Evolutionary conservation across 495 filamentous ascomycete genomes (phyloP).

Genomic region (Lasiosphaeria hispida): DNA sequence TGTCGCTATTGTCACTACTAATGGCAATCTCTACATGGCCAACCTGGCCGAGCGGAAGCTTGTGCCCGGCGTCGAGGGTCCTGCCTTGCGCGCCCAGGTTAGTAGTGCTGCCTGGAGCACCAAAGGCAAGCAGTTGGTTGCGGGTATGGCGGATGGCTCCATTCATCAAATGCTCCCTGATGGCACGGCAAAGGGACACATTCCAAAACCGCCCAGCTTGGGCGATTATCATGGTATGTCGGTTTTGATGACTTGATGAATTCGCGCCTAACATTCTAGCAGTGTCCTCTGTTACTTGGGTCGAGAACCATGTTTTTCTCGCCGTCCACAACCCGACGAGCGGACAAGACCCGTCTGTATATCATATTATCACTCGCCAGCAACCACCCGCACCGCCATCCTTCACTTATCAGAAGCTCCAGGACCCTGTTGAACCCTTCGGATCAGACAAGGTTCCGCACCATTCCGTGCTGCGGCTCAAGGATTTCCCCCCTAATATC

Average conservation of each 20-base stretch:
- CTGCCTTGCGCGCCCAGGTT: constrained; percentile 67
- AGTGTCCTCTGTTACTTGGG: constrained; percentile 87
- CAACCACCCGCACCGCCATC: constrained; percentile 33
- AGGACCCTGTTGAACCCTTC: constrained; percentile 69
- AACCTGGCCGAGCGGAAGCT: constrained; percentile 66
- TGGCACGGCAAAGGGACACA: constrained; percentile 68
- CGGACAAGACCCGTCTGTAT: constrained; percentile 57
- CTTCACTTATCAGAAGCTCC: constrained; percentile 69
- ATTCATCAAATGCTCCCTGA: constrained; percentile 80
- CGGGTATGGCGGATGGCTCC: constrained; percentile 79
- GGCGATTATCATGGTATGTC: constrained; percentile 67
- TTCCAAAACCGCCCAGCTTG: constrained; percentile 73
- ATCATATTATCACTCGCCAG: constrained; percentile 71
- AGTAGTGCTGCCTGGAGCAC: constrained; percentile 89
- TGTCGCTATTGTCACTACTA: constrained; percentile 74
- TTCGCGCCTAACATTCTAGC: constrained; percentile 11
- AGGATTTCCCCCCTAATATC: constrained; percentile 73
- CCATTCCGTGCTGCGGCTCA: constrained; percentile 71
- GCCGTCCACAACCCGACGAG: constrained; percentile 66
- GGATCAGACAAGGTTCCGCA: constrained; percentile 65
- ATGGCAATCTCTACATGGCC: constrained; percentile 79
- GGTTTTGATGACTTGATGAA: neutral
- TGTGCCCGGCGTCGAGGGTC: constrained; percentile 60
- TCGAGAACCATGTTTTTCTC: constrained; percentile 84
- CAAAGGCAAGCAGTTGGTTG: constrained; percentile 88